These are phyloP conservation scores for Hibiscus tridactylites DNA, from an alignment of 345 rosid species.

Conservation along the genomic window DNA sequence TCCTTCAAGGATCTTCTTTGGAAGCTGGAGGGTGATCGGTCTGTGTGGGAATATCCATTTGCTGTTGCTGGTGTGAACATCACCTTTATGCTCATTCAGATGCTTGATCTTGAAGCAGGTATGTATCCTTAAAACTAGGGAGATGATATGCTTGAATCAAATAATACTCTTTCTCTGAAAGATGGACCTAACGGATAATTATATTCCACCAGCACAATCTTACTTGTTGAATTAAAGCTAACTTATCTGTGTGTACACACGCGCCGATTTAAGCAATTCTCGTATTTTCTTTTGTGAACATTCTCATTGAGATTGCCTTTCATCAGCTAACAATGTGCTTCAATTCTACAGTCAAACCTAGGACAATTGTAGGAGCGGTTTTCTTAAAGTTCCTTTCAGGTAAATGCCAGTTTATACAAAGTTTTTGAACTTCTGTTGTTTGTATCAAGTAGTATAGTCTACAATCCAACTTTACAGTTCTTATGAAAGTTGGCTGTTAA, in stretches of 20 bases:
- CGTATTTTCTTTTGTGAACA: neutral
- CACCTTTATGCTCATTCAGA: slow-evolving; percentile 97
- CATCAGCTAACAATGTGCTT: slow-evolving; percentile 20
- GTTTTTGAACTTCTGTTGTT: too few relatives aligned
- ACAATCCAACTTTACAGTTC: neutral
- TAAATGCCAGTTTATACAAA: slow-evolving; percentile 16
- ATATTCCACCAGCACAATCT: neutral
- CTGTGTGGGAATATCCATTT: slow-evolving; percentile 99
- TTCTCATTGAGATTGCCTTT: slow-evolving; percentile 6
- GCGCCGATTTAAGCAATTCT: neutral
- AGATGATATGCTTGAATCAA: slow-evolving; percentile 21
- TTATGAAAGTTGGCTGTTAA: neutral
- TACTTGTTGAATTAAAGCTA: neutral
- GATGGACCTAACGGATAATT: neutral
- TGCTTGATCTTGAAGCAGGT: slow-evolving; percentile 99
- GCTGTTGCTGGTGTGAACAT: slow-evolving; percentile 99
- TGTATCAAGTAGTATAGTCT: neutral
- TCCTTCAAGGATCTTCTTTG: slow-evolving; percentile 86
- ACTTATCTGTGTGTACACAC: neutral
- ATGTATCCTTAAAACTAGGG: neutral
- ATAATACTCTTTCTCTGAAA: slow-evolving; percentile 3
- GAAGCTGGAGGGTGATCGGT: slow-evolving; percentile 87
- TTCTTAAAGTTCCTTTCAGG: slow-evolving; percentile 92
- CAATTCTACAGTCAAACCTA: slow-evolving; percentile 69
- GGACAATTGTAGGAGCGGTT: slow-evolving; percentile 68